Base-by-base conservation (phyloP, 768 basidiomycete species). In the Sarcodon sp. region DNA sequence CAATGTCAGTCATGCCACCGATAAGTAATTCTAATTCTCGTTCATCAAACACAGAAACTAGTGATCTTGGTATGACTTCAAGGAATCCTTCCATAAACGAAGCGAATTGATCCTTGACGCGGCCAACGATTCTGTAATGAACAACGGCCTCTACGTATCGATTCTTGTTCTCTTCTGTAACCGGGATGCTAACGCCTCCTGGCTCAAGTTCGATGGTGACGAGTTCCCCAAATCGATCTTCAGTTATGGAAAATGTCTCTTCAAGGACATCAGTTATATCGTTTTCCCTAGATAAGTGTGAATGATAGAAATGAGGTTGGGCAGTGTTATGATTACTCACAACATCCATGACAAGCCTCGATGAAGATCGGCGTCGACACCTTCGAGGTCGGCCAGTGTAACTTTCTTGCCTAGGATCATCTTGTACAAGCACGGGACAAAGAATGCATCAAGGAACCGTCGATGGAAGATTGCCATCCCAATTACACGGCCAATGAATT, bases 1-100 rank as follows among this genome's bases (percentile, higher is more conserved):
- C 73, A 72, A 55, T 65, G 57, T 33, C 64, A 49, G 49, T 66
- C 65, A 93, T 90, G 47, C 91, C 91, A 51, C 91, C 90, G 52
- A 94, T 91, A 53, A 94, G 69, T 47, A 93, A 64, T 64, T 91
- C 89, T 4, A 93, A 68, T 57, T 94, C 91, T 48, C 87, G 73
- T 62, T 93, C 90, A 59, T 94, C 91, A 57, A 94, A 93, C 2
- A 93, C 87, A 55, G 79, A 80, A 61, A 94, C 73, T 46, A 93
- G 71, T 55, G 91, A 87, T 51, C 78, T 69, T 6, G 91, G 87
- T 53, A 92, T 77, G 45, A 92, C 71, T 57, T 93, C 91, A 54
- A 81, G 72, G 49, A 93, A 78, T 7, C 91, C 91, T 47, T 77
- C 77, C 76, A 87, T 81, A 67, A 94, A 87, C 3, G 90, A 80